These are phyloP conservation scores for Gymnopilus junonius DNA, from an alignment of 768 basidiomycete species.

Conservation along the genomic window DNA sequence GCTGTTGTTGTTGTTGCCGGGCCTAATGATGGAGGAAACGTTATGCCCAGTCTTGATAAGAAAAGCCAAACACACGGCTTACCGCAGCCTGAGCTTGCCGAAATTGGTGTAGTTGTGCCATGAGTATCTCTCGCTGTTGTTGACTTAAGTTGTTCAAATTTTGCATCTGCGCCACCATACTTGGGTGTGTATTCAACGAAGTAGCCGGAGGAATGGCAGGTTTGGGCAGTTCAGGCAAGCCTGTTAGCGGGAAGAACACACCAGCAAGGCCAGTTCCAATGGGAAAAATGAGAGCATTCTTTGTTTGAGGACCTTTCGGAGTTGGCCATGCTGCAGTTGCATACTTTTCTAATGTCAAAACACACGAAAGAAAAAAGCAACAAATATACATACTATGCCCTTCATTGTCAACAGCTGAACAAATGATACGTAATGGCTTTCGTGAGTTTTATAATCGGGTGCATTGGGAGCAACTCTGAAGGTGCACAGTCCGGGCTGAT, in stretches of 20 bases:
- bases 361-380: background rate
- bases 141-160: constrained; percentile 28
- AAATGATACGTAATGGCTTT: constrained; percentile 45
- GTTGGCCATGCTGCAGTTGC: constrained; percentile 55
- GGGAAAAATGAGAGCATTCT: constrained; percentile 54
- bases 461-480: constrained; percentile 37
- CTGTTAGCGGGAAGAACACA: constrained; percentile 53
- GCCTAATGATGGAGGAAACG: constrained; percentile 19
- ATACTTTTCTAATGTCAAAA: constrained; percentile 37
- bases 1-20: constrained; percentile 30
- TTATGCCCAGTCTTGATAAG: constrained; percentile 8
- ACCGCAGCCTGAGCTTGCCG: constrained; percentile 8
- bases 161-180: constrained; percentile 23
- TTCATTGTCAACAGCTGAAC: constrained; percentile 44
- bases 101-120: constrained; percentile 20
- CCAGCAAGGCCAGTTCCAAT: constrained; percentile 40
- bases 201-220: background rate
- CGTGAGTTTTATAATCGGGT: constrained; percentile 44
- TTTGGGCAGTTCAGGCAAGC: constrained; percentile 56
- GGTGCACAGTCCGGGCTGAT: constrained; percentile 44
- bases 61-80: background rate
- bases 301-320: constrained; percentile 44
- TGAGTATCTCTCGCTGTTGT: constrained; percentile 27
- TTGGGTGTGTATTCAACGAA: constrained; percentile 16
- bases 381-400: constrained; percentile 45